Evolutionary conservation across 306 rosid species (phyloP), one percentile per base, ranked within the genome.

Genomic region (Herpetospermum pedunculosum): DNA sequence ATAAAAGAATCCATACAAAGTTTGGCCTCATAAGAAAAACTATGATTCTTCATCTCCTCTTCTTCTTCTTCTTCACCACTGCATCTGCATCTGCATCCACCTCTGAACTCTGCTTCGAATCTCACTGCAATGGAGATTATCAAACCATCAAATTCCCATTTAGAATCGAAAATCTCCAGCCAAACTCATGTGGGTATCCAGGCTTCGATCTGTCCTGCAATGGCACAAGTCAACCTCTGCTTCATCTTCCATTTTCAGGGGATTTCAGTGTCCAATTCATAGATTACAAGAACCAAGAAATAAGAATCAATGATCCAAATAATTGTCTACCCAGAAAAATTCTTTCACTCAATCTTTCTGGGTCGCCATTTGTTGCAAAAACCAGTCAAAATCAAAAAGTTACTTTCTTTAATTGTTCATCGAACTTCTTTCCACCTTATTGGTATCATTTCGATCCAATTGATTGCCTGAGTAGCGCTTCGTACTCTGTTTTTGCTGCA

Each of bases 321-420:
- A 74, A 72, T 11, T 92, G 97, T 76, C 91, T 89, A n/a, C 86
- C 97, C 0, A 72, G 74, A 77, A 82, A 73, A 2, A 80, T 92
- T 19, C 84, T 92, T 26, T 65, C 82, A 1, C 78, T 89, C 8
- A 84, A 88, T 63, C 86, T 92, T 65, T 64, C 89, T 0, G 60
- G 50, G 4, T 77, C 94, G 21, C 94, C 92, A 7, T 92, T 83
- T 47, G 16, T 18, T 4, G 85, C 77, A 4, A 79, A 55, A 38
- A 83, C 77, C 26, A 37, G 10, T 23, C 87, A 80, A 32, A 43
- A 70, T 3, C 87, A 80, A 32, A 43, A 70, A 2, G 83, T 92
- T 35, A 53, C 82, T 0, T 88, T 88, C 83, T 92, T 87, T n/a
- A 88, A 92, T 68, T 92, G 97, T 81, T 87, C 97, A 29, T n/a